Percentiles rank a stretch among this genome's conserved stretches.
phyloP scores from a whole-genome alignment of 1,139 yeast genomes.

The Candida sanyaensis region DNA sequence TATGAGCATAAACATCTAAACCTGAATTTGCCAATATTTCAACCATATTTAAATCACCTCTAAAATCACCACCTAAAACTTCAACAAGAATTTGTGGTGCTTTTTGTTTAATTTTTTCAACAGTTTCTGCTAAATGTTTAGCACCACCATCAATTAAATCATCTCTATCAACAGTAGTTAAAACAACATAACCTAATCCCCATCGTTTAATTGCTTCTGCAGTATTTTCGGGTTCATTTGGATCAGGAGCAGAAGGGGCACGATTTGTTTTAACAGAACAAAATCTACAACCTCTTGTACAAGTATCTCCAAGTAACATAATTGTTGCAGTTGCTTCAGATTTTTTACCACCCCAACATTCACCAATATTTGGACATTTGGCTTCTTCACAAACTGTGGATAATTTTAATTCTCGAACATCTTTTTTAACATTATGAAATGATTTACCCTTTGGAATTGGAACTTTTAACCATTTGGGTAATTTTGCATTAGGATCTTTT shows the following conservation, averaged over 20 bases:
- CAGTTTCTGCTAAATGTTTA: slow-evolving; percentile 86
- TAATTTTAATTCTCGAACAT: slow-evolving; percentile 82
- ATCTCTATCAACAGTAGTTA: slow-evolving; percentile 97
- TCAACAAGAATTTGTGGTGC: slow-evolving; percentile 93
- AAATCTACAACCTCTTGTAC: slow-evolving; percentile 97
- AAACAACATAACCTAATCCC: slow-evolving; percentile 97
- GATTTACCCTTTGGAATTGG: slow-evolving; percentile 93
- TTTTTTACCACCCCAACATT: slow-evolving; percentile 98
- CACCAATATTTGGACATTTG: slow-evolving; percentile 97
- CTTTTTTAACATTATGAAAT: slow-evolving; percentile 77
- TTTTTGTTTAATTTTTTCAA: slow-evolving; percentile 75
- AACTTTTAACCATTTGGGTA: slow-evolving; percentile 93
- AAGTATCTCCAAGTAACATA: slow-evolving; percentile 97
- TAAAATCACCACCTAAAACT: slow-evolving; percentile 91
- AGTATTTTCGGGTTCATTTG: slow-evolving; percentile 95
- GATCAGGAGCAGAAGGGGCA: slow-evolving; percentile 85
- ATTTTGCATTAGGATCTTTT: slow-evolving; percentile 60
- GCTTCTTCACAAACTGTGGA: slow-evolving; percentile 99
- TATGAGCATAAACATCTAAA: slow-evolving; percentile 95
- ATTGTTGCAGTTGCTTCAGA: slow-evolving; percentile 98
- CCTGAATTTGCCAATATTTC: slow-evolving; percentile 82
- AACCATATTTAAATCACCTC: slow-evolving; percentile 85
- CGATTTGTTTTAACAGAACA: slow-evolving; percentile 95
- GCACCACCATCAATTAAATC: slow-evolving; percentile 95
- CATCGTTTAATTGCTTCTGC: slow-evolving; percentile 97